Evolutionary conservation across 257 asterid genomes (phyloP).

Genomic region (Craterostigma plantagineum): DNA sequence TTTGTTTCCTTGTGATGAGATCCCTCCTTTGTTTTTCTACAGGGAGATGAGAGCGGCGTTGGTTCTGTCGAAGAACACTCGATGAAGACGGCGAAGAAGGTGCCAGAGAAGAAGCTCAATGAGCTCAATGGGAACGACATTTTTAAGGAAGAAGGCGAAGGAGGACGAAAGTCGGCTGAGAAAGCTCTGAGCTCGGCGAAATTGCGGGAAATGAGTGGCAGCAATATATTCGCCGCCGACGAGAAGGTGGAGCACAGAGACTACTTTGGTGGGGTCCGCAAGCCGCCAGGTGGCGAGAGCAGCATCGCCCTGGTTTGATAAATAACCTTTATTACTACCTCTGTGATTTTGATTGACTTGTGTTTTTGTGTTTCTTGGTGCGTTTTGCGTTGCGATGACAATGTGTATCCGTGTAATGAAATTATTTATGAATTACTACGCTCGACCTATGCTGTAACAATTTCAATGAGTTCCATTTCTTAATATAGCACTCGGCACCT

Average conservation of each 20-base stretch:
- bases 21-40: background rate
- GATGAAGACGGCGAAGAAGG: constrained; percentile 86
- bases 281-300: constrained; percentile 99
- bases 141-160: constrained; percentile 82
- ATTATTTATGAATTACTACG: no score
- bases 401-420: no score
- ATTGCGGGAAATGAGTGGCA: constrained; percentile 88
- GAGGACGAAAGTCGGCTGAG: constrained; percentile 52
- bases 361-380: no score
- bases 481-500: no score
- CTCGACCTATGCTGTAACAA: no score
- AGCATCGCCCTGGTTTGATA: constrained; percentile 87
- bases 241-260: constrained; percentile 88
- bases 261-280: constrained; percentile 92
- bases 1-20: no score
- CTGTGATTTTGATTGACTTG: constrained; percentile 12
- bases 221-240: constrained; percentile 79
- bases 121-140: constrained; percentile 86
- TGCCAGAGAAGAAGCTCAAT: constrained; percentile 75
- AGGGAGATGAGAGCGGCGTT: constrained; percentile 23
- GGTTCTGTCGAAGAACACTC: constrained; percentile 21
- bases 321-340: constrained; percentile 42
- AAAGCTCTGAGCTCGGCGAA: constrained; percentile 90
- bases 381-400: no score
- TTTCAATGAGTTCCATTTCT: no score